Evolutionary conservation across 1,284 basidiomycete genomes (phyloP).

Genomic region (Ustilago esculenta): DNA sequence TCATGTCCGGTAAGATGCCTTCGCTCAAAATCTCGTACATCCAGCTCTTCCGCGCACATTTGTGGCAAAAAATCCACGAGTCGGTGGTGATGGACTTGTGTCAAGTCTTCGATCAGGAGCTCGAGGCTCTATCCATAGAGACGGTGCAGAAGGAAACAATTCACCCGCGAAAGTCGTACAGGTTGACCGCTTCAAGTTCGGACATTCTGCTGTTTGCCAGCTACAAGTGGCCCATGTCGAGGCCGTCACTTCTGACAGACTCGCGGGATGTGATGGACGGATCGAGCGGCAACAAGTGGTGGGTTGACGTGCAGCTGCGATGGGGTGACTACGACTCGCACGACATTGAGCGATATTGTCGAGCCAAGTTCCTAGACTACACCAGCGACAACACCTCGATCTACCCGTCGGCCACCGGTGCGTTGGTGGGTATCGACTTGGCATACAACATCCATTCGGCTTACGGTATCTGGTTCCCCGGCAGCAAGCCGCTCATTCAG

Average conservation of each 20-base stretch:
- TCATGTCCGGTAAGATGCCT: constrained; percentile 96
- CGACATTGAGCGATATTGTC: constrained; percentile 79
- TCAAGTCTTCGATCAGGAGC: constrained; percentile 98
- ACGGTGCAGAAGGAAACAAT: constrained; percentile 99
- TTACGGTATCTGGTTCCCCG: constrained; percentile 99
- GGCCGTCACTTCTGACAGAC: constrained; percentile 94
- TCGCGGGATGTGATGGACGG: constrained; percentile 96
- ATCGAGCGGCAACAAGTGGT: constrained; percentile 97
- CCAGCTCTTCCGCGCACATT: constrained; percentile 98
- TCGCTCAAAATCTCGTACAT: constrained; percentile 83
- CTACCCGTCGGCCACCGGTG: constrained; percentile 96
- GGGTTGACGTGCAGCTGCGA: constrained; percentile 94
- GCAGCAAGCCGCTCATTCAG: constrained; percentile 95
- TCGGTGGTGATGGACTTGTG: constrained; percentile 94
- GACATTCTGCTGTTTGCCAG: constrained; percentile 97
- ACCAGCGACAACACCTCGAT: constrained; percentile 83
- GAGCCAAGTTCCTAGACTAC: constrained; percentile 97
- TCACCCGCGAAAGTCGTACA: constrained; percentile 98
- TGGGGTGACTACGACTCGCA: constrained; percentile 99
- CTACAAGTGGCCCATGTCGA: constrained; percentile 90
- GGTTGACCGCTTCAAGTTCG: constrained; percentile 95
- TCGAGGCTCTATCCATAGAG: constrained; percentile 97
- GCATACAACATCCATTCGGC: constrained; percentile 99
- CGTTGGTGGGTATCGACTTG: constrained; percentile 97
- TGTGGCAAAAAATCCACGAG: constrained; percentile 84